Evolutionary conservation across 139 green algal species (phyloP), one percentile per base, ranked within the genome.

Genomic region (Penium margaritaceum): DNA sequence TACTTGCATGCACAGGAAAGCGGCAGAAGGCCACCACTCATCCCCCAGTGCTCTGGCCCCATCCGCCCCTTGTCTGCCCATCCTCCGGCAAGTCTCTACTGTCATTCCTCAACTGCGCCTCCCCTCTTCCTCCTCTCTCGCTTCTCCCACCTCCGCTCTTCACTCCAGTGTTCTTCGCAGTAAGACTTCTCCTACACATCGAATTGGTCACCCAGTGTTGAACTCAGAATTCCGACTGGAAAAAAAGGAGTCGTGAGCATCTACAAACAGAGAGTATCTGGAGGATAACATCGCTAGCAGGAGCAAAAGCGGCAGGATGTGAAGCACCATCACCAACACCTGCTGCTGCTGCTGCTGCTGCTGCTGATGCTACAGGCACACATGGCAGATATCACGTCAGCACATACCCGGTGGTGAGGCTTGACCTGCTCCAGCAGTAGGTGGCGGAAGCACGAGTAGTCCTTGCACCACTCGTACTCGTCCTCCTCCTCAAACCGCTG

Each of bases 391-490:
- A n/a, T n/a, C n/a, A n/a, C n/a, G n/a, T n/a, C n/a, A n/a, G n/a
- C n/a, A 70, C 62, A 70, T 6, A 70, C 62, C 27, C 63, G 57
- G 24, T 75, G 30, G 17, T 1, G 15, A 27, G 74, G 41, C 24
- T 54, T 6, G n/a, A 85, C 29, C 15, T 86, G 75, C n/a, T 70
- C 70, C 24, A 43, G 14, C 39, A 86, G n/a, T 27, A 86, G 77
- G 57, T 84, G 32, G 6, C 57, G 34, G 55, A 86, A 86, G 0
- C 63, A 72, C 17, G 2, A 5, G 34, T 82, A 87, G 24, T 32
- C 69, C 53, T 78, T 81, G 64, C 81, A 85, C 82, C 82, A 87
- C 41, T 87, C 82, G 47, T 87, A 80, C 58, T 47, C 64, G 24
- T 82, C 75, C 54, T 87, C 82, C 54, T 67, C 43, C 3, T 67